Evolutionary conservation across 2,329 filamentous ascomycete species (phyloP), one percentile per base, ranked within the genome.

Genomic region (Cladophialophora exuberans): DNA sequence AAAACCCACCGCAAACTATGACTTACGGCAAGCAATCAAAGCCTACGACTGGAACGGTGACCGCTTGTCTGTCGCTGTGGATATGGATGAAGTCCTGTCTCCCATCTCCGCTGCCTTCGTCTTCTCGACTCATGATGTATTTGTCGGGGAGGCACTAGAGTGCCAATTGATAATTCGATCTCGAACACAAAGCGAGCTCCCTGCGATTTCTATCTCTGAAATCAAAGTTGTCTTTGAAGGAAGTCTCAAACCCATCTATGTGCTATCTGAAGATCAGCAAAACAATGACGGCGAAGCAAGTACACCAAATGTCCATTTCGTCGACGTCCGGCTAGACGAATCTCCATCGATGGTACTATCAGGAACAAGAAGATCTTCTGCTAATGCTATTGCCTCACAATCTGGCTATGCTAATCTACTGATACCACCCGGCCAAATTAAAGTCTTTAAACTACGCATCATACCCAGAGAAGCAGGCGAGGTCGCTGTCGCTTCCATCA

Each of bases 391-490:
- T 48, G 52, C 67, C 25, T 70, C 72, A n/a, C 73, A 86, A 49
- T 69, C 72, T 33, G 87, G 87, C 1, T 66, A 73, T 9, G 80
- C 82, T 6, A 78, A 92, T 68, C 72, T 97, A 51, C 83, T 79
- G 0, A 72, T 97, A 38, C 70, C 73, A 9, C 82, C 90, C 11
- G 85, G 84, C 0, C 82, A 88, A 57, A 87, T 80, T 6, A 84
- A 82, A 49, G 82, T 92, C 1, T 87, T 89, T 59, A 83, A 88
- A 63, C 79, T 96, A 64, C 81, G 80, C 6, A 82, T 90, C 54
- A 83, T 86, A 2, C 80, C 96, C 13, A 84, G 90, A 55, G 92
- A 97, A 71, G 84, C 91, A 2, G 91, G 90, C n/a, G 83, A 89
- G 52, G 85, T 87, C 1, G 83, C 80, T 43, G 84, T 89, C 3